Evolutionary conservation across 148 eudicot species (phyloP), one percentile per base, ranked within the genome.

Genomic region (Diospyros kaki): DNA sequence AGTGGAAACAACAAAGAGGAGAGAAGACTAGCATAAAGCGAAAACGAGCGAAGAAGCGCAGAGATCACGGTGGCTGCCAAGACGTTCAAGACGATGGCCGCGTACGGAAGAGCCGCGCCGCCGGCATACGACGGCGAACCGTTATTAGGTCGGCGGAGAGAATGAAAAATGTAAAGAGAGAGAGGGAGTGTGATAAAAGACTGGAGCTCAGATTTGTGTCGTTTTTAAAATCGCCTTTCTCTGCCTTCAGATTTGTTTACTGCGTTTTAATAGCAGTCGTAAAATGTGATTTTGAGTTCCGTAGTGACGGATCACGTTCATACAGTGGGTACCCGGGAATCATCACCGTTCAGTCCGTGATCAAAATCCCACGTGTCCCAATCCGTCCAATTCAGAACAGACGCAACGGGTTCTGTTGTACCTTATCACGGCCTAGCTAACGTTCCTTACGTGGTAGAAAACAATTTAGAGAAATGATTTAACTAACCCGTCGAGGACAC

Each of bases 61-160:
- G 51, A 53, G 71, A 58, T 61, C 46, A 39, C 41, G 17, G 64
- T 14, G 73, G 28, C 28, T 60, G 18, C 28, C 4, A 43, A 53
- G 66, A 50, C 28, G 54, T 66, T 58, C 63, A 15, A 68, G 56
- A 48, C 46, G 44, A 7, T 58, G 74, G 48, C 41, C 66, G 75
- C 5, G 56, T 41, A 43, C 50, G 76, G 71, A 50, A 1, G 5
- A 56, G 44, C 66, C 68, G 48, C 83, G 75, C 81, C 88, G 83
- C 81, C 84, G 85, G 12, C 8, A 14, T 6, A 64, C 75, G 82
- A 68, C 84, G 88, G 89, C 79, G 80, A 73, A 84, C 88, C 86
- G 92, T 84, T 85, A 83, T 43, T 76, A 75, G 58, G 81, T 68
- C 91, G 86, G 89, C 85, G 81, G 84, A 71, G 81, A 53, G 59